Evolutionary conservation across 2,329 filamentous ascomycete genomes (phyloP).

Genomic region (Mycosphaerella sp.): DNA sequence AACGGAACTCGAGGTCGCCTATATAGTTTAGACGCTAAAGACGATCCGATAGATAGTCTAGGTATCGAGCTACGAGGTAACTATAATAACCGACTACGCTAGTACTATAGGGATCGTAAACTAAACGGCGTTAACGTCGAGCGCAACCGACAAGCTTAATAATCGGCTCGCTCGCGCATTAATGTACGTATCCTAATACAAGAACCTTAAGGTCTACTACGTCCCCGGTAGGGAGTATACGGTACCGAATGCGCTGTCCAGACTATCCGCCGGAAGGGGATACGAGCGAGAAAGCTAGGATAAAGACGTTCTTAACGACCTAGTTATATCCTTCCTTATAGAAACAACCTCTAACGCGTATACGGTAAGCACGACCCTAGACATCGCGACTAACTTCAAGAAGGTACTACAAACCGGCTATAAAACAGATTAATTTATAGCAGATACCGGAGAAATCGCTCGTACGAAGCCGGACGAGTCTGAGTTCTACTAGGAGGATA

Average conservation of each 20-base stretch:
- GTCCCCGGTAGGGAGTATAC: background rate
- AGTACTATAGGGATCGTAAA: background rate
- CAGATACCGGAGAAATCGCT: no score
- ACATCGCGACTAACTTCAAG: no score
- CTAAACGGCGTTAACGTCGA: background rate
- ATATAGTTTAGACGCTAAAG: background rate
- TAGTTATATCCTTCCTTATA: background rate
- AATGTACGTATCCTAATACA: background rate
- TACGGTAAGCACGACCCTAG: no score
- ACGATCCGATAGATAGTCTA: background rate
- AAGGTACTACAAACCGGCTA: no score
- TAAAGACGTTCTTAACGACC: background rate
- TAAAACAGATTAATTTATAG: no score
- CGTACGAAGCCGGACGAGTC: no score
- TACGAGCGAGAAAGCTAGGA: background rate
- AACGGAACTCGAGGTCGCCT: background rate
- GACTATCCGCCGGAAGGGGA: background rate
- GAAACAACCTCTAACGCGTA: no score
- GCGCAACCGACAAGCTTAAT: background rate
- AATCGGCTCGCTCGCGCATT: background rate
- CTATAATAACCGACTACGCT: background rate
- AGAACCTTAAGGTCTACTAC: background rate
- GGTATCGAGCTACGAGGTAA: background rate
- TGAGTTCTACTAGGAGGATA: no score
- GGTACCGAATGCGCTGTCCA: background rate